Conservation (phyloP, 208 protist species). For the Acanthamoeba royreba region DNA sequence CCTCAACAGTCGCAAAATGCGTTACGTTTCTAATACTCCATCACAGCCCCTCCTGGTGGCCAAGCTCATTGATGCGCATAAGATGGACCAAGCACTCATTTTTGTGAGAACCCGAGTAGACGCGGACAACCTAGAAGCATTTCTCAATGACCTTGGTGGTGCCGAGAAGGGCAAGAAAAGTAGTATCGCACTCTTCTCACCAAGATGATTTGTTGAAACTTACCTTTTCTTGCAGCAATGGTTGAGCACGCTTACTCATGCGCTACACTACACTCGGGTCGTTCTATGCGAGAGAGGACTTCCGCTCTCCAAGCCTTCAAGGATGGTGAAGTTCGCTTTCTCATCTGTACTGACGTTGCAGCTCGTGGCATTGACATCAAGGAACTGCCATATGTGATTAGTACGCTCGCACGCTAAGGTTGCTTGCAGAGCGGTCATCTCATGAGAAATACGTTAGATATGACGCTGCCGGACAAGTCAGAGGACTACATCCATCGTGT, state of each 20-base stretch:
- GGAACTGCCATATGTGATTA: conserved; percentile 79
- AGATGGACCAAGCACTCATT: conserved; percentile 80
- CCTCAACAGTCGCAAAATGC: neutral
- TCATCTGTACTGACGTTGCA: conserved; percentile 83
- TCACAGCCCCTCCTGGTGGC: conserved; percentile 51
- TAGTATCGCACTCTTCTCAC: neutral
- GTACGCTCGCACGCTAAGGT: neutral
- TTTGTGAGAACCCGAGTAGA: conserved; percentile 77
- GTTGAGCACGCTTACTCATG: conserved; percentile 61
- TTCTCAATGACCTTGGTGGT: conserved; percentile 60
- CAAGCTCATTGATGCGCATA: conserved; percentile 71
- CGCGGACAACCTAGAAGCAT: conserved; percentile 73
- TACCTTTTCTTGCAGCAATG: neutral
- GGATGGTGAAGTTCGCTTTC: conserved; percentile 75
- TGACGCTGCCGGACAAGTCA: conserved; percentile 76
- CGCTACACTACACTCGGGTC: conserved; percentile 57
- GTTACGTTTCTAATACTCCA: neutral
- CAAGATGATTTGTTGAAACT: neutral
- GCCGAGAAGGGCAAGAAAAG: conserved; percentile 47
- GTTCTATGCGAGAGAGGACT: neutral
- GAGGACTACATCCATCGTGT: conserved; percentile 83
- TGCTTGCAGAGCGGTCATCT: neutral
- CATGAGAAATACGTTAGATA: conserved; percentile 43
- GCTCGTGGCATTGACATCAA: conserved; percentile 79
- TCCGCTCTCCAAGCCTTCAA: conserved; percentile 65